Evolutionary conservation across 768 basidiomycete species (phyloP), one percentile per base, ranked within the genome.

Genomic region (Cantharellus cinnabarinus): DNA sequence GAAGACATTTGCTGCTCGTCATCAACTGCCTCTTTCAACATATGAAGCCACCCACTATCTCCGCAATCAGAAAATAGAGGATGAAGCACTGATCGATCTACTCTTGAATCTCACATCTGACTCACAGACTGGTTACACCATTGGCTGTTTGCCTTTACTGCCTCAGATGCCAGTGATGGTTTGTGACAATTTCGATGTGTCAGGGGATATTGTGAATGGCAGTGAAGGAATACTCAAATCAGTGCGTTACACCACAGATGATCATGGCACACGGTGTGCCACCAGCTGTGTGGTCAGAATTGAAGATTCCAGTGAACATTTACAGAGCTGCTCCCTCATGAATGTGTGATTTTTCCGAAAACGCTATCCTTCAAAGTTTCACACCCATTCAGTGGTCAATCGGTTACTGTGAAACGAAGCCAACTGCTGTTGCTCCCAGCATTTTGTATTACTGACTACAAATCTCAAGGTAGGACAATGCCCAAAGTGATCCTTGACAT

Each of bases 371-470:
- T 72, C 2, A 57, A 20, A 3, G 64, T 72, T 5, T 59, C 0
- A 0, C 64, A 71, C 61, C 67, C 66, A 7, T 64, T 62, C 42
- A 61, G 64, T 0, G 42, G 61, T 2, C 64, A 64, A 34, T 56
- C 29, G 2, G 67, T 63, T 7, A 56, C 42, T 0, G 64, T 72
- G 3, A 64, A 65, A 39, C 65, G 71, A 0, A 66, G 59, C 0
- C 74, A 76, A 59, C 40, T 75, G 0, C 71, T 73, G 0, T 52
- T 76, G 0, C 3, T 66, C 0, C 74, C 73, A 34, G 71, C 66
- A 0, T 75, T 72, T 63, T 68, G 71, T 0, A 69, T 74, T 60
- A 75, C 73, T 1, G 70, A 69, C 64, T 70, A 75, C 56, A 71
- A 71, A 60, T 63, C 72, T 0, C 73, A 76, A 65, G 73, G 74